Evolutionary conservation across 768 basidiomycete genomes (phyloP), one percentile per base, ranked within the genome.

Genomic region (Chalciporus piperatus): DNA sequence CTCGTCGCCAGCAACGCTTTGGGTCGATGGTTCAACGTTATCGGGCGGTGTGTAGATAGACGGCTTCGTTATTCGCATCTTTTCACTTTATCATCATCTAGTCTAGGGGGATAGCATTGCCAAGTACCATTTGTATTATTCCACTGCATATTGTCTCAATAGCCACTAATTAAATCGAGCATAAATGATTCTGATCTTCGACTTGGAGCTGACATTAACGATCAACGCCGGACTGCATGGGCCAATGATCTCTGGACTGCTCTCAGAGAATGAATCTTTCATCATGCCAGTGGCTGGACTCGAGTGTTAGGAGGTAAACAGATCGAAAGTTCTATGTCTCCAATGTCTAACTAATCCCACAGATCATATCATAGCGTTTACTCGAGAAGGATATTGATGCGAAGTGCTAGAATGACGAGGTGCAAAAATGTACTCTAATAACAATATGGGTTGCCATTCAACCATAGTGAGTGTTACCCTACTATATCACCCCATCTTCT

Each of bases 301-400:
- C 73, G 86, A 17, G 78, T 79, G 4, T 64, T 87, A 4, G 86
- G 85, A 54, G 84, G 84, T 81, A 67, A 47, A 33, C 17, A 25
- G 12, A 10, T n/a, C 19, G 6, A 45, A 17, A 37, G 52, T 64
- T 47, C 23, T 39, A 63, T 47, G 44, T 30, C 51, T 14, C 23
- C 5, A 22, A 4, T 22, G 22, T 13, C 28, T 54, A 20, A 16
- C 25, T 19, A 20, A 13, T 23, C 19, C 16, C 22, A 17, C 48
- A 84, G 84, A 84, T 58, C 82, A 85, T 62, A 84, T 86, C 56
- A 68, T 85, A 50, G 78, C 81, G 1, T 82, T 83, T 57, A 76
- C 74, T n/a, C 72, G 85, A 12, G 85, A 87, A 65, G 85, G 85
- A 3, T 85, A 81, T 54, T 82, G 80, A 3, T 86, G 82, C 52